Conservation (phyloP, 768 basidiomycete genomes). For the Amanita subjunquillea region DNA sequence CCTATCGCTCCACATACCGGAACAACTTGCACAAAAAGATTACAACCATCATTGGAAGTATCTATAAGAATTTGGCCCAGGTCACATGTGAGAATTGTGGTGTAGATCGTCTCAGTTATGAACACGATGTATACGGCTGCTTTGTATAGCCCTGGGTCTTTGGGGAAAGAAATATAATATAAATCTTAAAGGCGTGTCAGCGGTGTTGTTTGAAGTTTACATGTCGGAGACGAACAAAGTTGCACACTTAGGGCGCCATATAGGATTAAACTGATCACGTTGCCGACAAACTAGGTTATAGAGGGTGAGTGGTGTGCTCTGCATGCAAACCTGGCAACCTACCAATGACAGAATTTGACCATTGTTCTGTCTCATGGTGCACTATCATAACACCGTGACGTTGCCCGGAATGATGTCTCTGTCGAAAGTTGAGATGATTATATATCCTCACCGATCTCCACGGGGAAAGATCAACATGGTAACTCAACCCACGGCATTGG, state of each 20-base stretch:
- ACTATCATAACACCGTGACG: no score
- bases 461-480: no score
- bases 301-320: no score
- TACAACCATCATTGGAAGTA: not conserved
- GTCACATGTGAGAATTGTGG: not conserved
- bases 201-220: not conserved
- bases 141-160: constrained; percentile 7
- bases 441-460: no score
- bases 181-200: constrained; percentile 5
- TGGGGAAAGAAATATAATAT: constrained; percentile 11
- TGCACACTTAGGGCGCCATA: constrained; percentile 4
- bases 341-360: not conserved
- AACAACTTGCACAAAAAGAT: not conserved
- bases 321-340: not conserved
- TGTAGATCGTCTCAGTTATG: constrained; percentile 8
- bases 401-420: no score
- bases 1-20: not conserved
- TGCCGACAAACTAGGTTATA: not conserved
- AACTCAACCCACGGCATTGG: no score
- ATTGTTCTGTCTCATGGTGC: no score
- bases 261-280: not conserved
- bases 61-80: not conserved
- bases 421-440: no score
- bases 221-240: constrained; percentile 1
- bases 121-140: constrained; percentile 7